Conservation (phyloP, 2,329 filamentous ascomycete genomes). For the Stemphylium lycopersici region DNA sequence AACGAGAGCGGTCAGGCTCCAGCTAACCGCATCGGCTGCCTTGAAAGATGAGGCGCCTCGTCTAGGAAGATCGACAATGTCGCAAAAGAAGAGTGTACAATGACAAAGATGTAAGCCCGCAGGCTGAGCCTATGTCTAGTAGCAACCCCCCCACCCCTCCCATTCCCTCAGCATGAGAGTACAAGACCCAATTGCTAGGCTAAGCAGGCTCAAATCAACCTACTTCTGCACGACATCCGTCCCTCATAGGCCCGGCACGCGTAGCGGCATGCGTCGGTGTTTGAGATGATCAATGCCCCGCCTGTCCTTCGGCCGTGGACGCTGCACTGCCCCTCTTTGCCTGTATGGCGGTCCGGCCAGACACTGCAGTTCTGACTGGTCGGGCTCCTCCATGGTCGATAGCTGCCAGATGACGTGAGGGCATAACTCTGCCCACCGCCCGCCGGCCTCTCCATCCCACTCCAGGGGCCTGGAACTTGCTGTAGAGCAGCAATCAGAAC, state of each 20-base stretch:
- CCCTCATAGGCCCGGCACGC: conserved; percentile 3
- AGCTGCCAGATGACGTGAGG: conserved; percentile 36
- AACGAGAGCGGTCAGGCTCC: conserved; percentile 13
- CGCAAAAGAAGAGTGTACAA: background rate
- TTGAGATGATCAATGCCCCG: conserved; percentile 16
- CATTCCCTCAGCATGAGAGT: too few species aligned
- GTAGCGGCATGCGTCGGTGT: conserved; percentile 21
- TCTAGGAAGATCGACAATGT: conserved; percentile 4
- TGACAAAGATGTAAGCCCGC: background rate
- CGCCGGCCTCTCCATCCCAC: conserved; percentile 21
- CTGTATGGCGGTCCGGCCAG: conserved; percentile 16
- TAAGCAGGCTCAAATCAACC: background rate
- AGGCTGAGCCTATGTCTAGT: background rate
- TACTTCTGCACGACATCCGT: conserved; percentile 9
- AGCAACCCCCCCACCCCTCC: background rate
- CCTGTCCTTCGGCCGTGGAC: conserved; percentile 22
- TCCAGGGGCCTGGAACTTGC: conserved; percentile 50
- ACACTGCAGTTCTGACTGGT: conserved; percentile 24
- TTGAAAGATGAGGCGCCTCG: conserved; percentile 5
- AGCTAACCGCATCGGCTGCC: conserved; percentile 8
- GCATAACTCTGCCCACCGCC: conserved; percentile 16
- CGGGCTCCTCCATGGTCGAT: conserved; percentile 11
- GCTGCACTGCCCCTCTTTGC: conserved; percentile 28
- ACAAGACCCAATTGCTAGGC: too few species aligned
- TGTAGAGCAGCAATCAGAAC: conserved; percentile 75